Conservation (phyloP, 169 alveolate species). For the Theileria annulata region DNA sequence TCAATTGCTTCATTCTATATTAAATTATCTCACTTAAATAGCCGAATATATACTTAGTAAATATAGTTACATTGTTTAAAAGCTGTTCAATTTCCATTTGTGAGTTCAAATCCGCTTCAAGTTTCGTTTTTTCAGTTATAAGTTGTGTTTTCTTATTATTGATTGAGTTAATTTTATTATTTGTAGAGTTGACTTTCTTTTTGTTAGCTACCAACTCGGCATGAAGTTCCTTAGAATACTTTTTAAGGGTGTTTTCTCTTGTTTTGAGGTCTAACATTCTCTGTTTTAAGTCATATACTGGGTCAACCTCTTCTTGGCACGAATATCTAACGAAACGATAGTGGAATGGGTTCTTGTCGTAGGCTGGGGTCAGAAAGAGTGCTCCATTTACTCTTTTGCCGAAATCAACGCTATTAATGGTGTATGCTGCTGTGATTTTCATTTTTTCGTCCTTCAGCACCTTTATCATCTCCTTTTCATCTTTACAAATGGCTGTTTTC, state of each 20-base stretch:
- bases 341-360: constrained; percentile 47
- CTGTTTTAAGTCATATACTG: constrained; percentile 16
- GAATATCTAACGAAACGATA: constrained; percentile 34
- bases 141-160: constrained; percentile 25
- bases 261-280: constrained; percentile 27
- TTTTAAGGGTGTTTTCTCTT: constrained; percentile 24
- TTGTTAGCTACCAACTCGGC: constrained; percentile 1
- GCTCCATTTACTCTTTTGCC: constrained; percentile 58
- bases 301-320: constrained; percentile 5
- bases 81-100: constrained; percentile 17
- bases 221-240: constrained; percentile 29
- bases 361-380: constrained; percentile 40
- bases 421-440: constrained; percentile 39
- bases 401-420: constrained; percentile 26
- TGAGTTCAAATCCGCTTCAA: constrained; percentile 50
- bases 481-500: constrained; percentile 38
- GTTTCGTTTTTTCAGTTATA: constrained; percentile 36
- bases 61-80: not conserved
- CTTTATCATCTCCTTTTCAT: constrained; percentile 30
- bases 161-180: constrained; percentile 12
- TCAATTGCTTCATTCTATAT: not conserved
- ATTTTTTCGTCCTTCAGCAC: constrained; percentile 20
- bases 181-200: not conserved
- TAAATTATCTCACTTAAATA: not conserved
- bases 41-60: not conserved